Evolutionary conservation across 345 rosid genomes (phyloP), one percentile per base, ranked within the genome.

Genomic region (Hevea brasiliensis): DNA sequence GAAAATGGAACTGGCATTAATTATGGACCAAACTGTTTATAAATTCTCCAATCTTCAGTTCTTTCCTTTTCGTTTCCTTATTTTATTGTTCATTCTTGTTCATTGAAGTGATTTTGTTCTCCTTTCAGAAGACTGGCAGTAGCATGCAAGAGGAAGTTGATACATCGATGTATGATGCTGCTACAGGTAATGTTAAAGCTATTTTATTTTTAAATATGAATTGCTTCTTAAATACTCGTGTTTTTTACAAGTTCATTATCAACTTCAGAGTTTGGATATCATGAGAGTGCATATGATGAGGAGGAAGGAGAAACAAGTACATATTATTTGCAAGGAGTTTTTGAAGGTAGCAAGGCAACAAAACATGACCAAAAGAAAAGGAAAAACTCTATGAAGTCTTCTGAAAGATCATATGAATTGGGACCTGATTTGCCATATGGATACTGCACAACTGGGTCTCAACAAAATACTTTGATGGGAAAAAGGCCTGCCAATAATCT

Each of bases 111-210:
- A 11, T 55, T 59, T 64, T 12, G 23, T 27, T 21, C 61, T 8
- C 24, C 62, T 61, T 71, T 51, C 87, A 96, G 98, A 89, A 85
- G 82, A 86, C 85, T 78, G 94, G 86, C 72, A 81, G 83, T 83
- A 84, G 85, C 77, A 76, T 90, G 85, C 97, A 88, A 81, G 99
- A 92, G 77, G 97, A 88, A 77, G 92, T 87, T 70, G 98, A 93
- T 72, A 91, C 93, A 48, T 90, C 93, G 50, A 81, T 84, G 68
- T 87, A 79, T 81, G 90, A 89, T 81, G 78, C 83, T 73, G 85
- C 79, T 58, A 90, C 83, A 87, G 99, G 99, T 96, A 87, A 79
- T 70, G 35, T 32, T 68, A 48, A 27, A 24, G 10, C 65, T 72
- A 57, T 57, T 41, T 45, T 56, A 9, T 53, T 57, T 41, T 45